phyloP scores from a whole-genome alignment of 2,329 filamentous ascomycete genomes.

The Colletotrichum chrysophilum region DNA sequence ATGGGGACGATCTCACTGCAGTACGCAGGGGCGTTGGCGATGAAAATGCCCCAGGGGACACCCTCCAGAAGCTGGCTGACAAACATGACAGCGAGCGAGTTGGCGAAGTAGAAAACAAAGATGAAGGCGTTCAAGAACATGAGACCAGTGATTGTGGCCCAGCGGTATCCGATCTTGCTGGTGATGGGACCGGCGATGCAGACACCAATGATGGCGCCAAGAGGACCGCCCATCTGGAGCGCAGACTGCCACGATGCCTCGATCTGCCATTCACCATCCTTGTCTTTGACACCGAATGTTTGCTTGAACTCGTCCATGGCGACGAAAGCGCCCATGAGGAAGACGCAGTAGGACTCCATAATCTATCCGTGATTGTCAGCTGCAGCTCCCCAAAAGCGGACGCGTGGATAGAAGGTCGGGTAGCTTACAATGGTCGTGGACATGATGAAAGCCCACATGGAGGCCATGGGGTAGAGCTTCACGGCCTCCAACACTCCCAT shows the following conservation, averaged over 20 bases:
- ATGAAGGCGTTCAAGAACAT: conserved; percentile 64
- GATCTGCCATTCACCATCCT: conserved; percentile 41
- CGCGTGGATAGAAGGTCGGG: neutral
- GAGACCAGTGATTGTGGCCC: conserved; percentile 59
- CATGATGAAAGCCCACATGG: conserved; percentile 44
- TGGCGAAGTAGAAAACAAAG: conserved; percentile 54
- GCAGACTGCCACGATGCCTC: conserved; percentile 62
- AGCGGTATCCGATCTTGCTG: conserved; percentile 63
- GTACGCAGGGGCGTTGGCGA: conserved; percentile 69
- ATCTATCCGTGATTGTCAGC: conserved; percentile 47
- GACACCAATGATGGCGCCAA: conserved; percentile 65
- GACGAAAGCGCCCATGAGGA: conserved; percentile 65
- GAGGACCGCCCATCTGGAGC: conserved; percentile 58
- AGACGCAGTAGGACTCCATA: conserved; percentile 70
- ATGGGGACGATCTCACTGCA: conserved; percentile 67
- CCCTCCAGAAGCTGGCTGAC: conserved; percentile 64
- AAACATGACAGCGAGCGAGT: conserved; percentile 49
- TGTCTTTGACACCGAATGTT: conserved; percentile 48
- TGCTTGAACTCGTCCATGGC: conserved; percentile 52
- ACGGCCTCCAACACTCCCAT: conserved; percentile 39
- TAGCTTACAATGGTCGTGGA: conserved; percentile 45
- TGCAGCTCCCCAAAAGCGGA: neutral
- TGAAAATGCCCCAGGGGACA: conserved; percentile 70
- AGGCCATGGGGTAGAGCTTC: conserved; percentile 37
- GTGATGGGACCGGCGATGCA: conserved; percentile 66